Conservation (phyloP, 805 yeast genomes). For the Wickerhamomyces hampshirensis region DNA sequence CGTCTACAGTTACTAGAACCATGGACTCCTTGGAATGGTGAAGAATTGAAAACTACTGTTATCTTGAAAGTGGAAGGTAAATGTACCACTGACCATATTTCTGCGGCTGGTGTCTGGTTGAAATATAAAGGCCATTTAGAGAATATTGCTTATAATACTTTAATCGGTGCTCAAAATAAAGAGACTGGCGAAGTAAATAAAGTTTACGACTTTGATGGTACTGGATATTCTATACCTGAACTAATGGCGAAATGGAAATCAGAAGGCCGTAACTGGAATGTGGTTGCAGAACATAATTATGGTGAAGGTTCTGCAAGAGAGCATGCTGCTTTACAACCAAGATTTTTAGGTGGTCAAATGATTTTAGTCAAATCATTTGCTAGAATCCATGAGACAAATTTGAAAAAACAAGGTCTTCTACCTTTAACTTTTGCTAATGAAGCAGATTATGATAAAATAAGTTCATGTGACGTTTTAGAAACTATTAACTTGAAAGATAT, state of each 20-base stretch:
- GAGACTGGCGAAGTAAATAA: constrained; percentile 95
- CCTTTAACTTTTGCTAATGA: constrained; percentile 92
- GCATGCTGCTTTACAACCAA: constrained; percentile 95
- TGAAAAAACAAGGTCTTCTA: constrained; percentile 96
- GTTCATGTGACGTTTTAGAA: constrained; percentile 72
- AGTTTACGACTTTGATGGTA: constrained; percentile 83
- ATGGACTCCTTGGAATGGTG: constrained; percentile 79
- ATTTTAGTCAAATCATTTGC: constrained; percentile 94
- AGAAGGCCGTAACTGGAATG: constrained; percentile 83
- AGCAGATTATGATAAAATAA: constrained; percentile 76
- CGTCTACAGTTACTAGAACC: constrained; percentile 91
- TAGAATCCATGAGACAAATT: constrained; percentile 95
- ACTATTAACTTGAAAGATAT: constrained; percentile 72
- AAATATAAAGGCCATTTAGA: constrained; percentile 97
- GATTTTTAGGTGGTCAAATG: constrained; percentile 87
- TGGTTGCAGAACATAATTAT: constrained; percentile 95
- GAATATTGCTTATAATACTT: constrained; percentile 90
- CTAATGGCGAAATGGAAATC: constrained; percentile 94
- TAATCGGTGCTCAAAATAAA: constrained; percentile 94
- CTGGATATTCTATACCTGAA: constrained; percentile 81
- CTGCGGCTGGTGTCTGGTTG: constrained; percentile 98
- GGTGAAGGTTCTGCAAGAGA: constrained; percentile 99
- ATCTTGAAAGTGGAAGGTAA: constrained; percentile 93
- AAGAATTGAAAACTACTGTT: constrained; percentile 73
- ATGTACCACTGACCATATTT: constrained; percentile 97